Evolutionary conservation across 768 basidiomycete genomes (phyloP).

Genomic region (Suillus americanus): DNA sequence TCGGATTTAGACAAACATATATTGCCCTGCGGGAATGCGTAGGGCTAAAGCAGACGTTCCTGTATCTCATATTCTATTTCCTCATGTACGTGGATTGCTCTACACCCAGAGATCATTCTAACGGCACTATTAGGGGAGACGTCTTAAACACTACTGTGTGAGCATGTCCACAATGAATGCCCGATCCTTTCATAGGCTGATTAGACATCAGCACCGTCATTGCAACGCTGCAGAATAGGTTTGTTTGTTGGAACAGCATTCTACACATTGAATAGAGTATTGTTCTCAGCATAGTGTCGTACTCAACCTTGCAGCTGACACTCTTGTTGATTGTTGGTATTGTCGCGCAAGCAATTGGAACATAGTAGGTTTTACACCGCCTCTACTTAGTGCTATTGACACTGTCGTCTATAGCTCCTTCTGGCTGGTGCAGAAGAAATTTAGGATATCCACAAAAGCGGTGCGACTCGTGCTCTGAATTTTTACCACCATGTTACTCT

Average conservation of each 20-base stretch:
- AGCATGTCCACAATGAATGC: constrained; percentile 15
- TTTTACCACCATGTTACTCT: too few species aligned
- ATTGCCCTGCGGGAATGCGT: constrained; percentile 63
- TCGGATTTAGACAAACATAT: constrained; percentile 69
- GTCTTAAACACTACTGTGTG: constrained; percentile 76
- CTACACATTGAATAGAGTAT: not conserved
- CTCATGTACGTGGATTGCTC: constrained; percentile 51
- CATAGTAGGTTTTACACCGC: too few species aligned
- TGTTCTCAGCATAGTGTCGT: constrained; percentile 55
- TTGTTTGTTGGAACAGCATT: not conserved
- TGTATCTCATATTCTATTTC: constrained; percentile 76
- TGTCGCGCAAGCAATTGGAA: too few species aligned
- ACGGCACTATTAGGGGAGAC: constrained; percentile 52
- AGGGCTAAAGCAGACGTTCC: constrained; percentile 68
- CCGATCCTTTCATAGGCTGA: not conserved
- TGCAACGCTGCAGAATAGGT: constrained; percentile 72
- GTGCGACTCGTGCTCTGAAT: too few species aligned
- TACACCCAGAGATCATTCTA: not conserved
- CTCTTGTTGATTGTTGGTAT: constrained; percentile 39
- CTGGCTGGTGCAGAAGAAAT: too few species aligned
- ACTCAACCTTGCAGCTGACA: constrained; percentile 71
- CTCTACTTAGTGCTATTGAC: too few species aligned
- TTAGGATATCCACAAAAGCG: too few species aligned
- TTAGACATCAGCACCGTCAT: constrained; percentile 56
- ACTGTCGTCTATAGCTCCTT: too few species aligned